Evolutionary conservation across 1,284 basidiomycete species (phyloP).

Genomic region (Puccinia coronata): DNA sequence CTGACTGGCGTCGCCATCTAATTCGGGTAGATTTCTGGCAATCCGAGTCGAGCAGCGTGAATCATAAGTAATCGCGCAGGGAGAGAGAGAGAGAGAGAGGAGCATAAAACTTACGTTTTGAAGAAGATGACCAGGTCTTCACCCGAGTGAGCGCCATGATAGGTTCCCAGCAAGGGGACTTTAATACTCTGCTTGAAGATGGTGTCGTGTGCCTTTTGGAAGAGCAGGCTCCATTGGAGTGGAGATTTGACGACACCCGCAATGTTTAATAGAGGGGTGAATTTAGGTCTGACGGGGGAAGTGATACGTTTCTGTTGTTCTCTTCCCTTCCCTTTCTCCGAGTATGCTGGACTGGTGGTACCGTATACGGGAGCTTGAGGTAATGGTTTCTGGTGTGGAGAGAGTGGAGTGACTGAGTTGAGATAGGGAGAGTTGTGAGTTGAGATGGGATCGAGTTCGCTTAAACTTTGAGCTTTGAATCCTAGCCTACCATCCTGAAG

Average conservation of each 20-base stretch:
- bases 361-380: constrained; percentile 1
- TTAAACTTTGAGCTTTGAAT: constrained; percentile 23
- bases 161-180: constrained; percentile 53
- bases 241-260: constrained; percentile 40
- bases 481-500: constrained; percentile 35
- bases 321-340: constrained; percentile 22
- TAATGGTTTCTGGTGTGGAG: not conserved
- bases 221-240: constrained; percentile 38
- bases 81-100: constrained; percentile 16
- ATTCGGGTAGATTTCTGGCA: constrained; percentile 49
- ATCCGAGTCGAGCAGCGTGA: not conserved
- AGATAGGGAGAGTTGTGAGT: not conserved
- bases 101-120: constrained; percentile 22
- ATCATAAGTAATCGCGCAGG: too few relatives aligned
- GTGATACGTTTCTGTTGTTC: constrained; percentile 1
- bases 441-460: not conserved
- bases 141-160: constrained; percentile 52
- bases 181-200: constrained; percentile 50
- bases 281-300: not conserved
- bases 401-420: not conserved
- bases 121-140: constrained; percentile 53
- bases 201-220: constrained; percentile 40
- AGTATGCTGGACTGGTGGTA: not conserved
- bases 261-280: constrained; percentile 23
- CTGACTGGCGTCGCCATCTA: constrained; percentile 46